Evolutionary conservation across 2,329 filamentous ascomycete genomes (phyloP).

Genomic region (Rhynchosporium graminicola): DNA sequence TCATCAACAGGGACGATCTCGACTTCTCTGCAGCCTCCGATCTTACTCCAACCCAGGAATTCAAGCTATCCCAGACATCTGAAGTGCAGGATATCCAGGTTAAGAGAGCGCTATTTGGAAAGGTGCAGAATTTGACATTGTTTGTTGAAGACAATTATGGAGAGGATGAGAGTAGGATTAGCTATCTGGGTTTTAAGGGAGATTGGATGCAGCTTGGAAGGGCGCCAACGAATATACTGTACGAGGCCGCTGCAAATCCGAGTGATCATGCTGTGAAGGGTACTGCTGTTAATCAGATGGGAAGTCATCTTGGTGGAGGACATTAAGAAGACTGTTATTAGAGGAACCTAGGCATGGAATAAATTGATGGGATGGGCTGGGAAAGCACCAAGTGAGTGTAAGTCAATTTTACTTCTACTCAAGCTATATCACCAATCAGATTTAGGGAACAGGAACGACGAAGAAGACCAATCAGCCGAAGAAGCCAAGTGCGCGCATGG

Average conservation of each 20-base stretch:
- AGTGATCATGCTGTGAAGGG: slow-evolving; percentile 76
- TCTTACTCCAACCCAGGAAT: slow-evolving; percentile 67
- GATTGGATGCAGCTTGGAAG: slow-evolving; percentile 87
- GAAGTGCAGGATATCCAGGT: slow-evolving; percentile 88
- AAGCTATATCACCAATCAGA: neutral
- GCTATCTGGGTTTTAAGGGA: slow-evolving; percentile 89
- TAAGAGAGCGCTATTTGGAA: slow-evolving; percentile 84
- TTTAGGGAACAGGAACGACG: neutral
- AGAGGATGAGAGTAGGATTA: slow-evolving; percentile 73
- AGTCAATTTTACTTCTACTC: neutral
- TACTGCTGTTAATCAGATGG: slow-evolving; percentile 55
- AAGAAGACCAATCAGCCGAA: neutral
- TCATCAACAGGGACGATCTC: slow-evolving; percentile 81
- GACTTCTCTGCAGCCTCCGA: slow-evolving; percentile 80
- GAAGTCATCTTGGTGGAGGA: slow-evolving; percentile 53
- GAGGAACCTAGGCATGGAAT: neutral
- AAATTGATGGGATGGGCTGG: neutral
- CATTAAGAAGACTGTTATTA: slow-evolving; percentile 12
- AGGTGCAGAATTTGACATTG: slow-evolving; percentile 76
- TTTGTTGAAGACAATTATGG: slow-evolving; percentile 94
- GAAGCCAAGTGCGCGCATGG: neutral
- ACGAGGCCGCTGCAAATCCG: slow-evolving; percentile 92
- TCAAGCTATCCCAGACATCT: slow-evolving; percentile 75
- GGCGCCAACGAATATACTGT: slow-evolving; percentile 82
- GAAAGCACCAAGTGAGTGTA: neutral